Base-by-base conservation (phyloP, 1,284 basidiomycete genomes). In the Fereydounia khargensis region DNA sequence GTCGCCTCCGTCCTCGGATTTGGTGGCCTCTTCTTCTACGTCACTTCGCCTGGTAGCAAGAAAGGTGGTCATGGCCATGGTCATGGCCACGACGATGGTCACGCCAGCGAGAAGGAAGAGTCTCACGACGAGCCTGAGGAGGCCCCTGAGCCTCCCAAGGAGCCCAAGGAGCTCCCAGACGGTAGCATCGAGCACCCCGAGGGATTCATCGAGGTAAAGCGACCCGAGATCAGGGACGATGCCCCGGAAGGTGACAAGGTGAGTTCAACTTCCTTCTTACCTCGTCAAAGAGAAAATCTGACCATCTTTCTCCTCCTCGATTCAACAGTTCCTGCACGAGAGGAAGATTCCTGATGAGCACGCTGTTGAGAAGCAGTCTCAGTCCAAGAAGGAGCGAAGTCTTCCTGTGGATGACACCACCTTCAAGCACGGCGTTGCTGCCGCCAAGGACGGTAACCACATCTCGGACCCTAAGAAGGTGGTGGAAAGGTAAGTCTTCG, bases 111-210 rank as follows among this genome's bases (percentile, higher is more conserved):
- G 38, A 39, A 50, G 39, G 44, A 57, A n/a, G 48, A 52, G 9
- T 34, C 36, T n/a, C 41, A 47, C 18, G 33, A 24, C 0, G 38
- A 52, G 28, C 35, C 46, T 3, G 32, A 46, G 14, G 37, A 42
- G 1, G 30, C 28, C 11, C 35, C 41, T 16, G 43, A 52, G 35
- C 23, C 41, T 21, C 33, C 47, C 27, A 48, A 58, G 46, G 50
- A 59, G 40, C 50, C 56, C 21, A 33, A 46, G 40, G 50, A 59
- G 44, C 45, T 59, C 27, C 56, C 50, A 23, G 50, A 53, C 35
- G 56, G 56, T 20, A 53, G 47, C 56, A 59, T 59, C 50, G 56
- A 59, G 35, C 56, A 59, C 23, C 56, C 56, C n/a, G 56, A 59
- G 36, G 56, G 56, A 19, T 59, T 59, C 21, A 50, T 59, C 31